Conservation (phyloP, 345 rosid genomes). For the Dovyalis caffra region DNA sequence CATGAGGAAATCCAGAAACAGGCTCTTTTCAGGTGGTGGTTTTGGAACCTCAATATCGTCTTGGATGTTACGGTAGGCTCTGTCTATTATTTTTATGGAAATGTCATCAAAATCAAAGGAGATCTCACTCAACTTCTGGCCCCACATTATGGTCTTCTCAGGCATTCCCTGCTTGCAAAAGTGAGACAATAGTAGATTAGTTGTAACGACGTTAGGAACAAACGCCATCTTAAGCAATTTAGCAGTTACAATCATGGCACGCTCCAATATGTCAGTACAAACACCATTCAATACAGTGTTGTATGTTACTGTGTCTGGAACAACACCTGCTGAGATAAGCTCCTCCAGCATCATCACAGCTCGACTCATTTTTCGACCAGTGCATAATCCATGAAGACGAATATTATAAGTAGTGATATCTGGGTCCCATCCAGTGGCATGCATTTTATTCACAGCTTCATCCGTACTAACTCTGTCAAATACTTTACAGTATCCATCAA, state of each 20-base stretch:
- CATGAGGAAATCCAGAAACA: slow-evolving; percentile 73
- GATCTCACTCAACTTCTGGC: slow-evolving; percentile 57
- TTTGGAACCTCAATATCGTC: slow-evolving; percentile 15
- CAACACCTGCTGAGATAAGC: slow-evolving; percentile 46
- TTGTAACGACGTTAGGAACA: slow-evolving; percentile 56
- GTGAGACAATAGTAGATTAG: slow-evolving; percentile 53
- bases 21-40: slow-evolving; percentile 43
- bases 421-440: slow-evolving; percentile 51
- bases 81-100: slow-evolving; percentile 46
- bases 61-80: slow-evolving; percentile 35
- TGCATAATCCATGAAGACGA: slow-evolving; percentile 51
- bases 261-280: slow-evolving; percentile 53
- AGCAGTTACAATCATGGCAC: slow-evolving; percentile 59
- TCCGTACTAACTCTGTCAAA: slow-evolving; percentile 51
- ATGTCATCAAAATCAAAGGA: slow-evolving; percentile 60
- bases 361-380: slow-evolving; percentile 38
- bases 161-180: slow-evolving; percentile 73
- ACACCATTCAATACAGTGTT: slow-evolving; percentile 59
- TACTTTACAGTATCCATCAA: slow-evolving; percentile 54
- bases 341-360: slow-evolving; percentile 44
- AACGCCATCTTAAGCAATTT: slow-evolving; percentile 76
- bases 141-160: slow-evolving; percentile 58
- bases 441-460: slow-evolving; percentile 44
- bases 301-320: slow-evolving; percentile 66
- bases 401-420: slow-evolving; percentile 66